Base-by-base conservation (phyloP, 116 monocot species). In the Phalaenopsis hybrid region DNA sequence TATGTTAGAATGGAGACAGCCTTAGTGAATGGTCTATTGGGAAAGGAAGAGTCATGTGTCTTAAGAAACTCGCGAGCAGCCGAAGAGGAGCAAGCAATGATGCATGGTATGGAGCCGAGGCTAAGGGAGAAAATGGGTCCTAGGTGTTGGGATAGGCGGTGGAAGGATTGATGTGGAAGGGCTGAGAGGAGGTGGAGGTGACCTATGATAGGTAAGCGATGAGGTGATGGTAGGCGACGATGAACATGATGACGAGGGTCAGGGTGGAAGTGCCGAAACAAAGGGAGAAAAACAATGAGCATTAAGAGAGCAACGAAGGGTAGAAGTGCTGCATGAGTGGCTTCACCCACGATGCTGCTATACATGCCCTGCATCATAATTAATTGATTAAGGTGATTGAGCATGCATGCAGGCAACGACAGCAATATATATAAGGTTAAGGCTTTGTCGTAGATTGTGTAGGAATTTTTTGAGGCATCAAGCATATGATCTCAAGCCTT, bases 121-220 rank as follows among this genome's bases (percentile, higher is more conserved):
- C 80, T 58, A 57, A 88, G 50, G 59, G 79, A 75, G 59, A 85
- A 77, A 4, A 88, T 79, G 34, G 82, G 82, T 11, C 88, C 85
- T 28, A 80, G 41, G 45, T 72, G 68, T 1, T 17, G 15, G 8
- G 85, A 75, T 16, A 88, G 85, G 77, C 70, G 77, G 80, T 83
- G 70, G 57, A 88, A 72, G 41, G 80, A 79, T 58, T 78, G 82
- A 82, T 85, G 88, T 44, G 80, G 77, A 48, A 77, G 51, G 33
- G 82, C 57, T 4, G 48, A 44, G 31, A 88, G 80, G 45, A 82
- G 85, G 58, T 88, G 88, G 13, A 88, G 79, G 80, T 88, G 88
- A 10, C 88, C 88, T 57, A 88, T 76, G 25, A 88, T 68, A 4
- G 88, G 88, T 8, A 85, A 58, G 31, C 79, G 79, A 12, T 52